Conservation (phyloP, 768 basidiomycete species). For the Collybiopsis luxurians region DNA sequence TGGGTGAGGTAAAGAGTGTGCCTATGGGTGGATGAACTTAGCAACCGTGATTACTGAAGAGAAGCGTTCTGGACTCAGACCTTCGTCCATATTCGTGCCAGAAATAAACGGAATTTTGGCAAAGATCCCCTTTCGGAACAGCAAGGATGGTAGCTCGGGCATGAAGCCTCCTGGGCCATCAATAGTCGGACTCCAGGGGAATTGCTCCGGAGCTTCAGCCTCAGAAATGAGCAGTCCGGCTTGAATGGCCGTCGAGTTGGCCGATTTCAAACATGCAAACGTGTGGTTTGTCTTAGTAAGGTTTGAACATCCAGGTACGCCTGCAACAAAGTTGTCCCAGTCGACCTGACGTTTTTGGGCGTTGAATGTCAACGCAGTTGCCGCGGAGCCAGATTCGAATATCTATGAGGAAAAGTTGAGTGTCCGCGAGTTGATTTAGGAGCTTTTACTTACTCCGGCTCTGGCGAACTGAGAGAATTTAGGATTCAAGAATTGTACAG, state of each 20-base stretch:
- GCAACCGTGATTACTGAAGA: background rate
- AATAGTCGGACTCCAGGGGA: slow-evolving; percentile 35
- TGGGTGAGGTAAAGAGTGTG: slow-evolving; percentile 24
- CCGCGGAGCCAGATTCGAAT: slow-evolving; percentile 26
- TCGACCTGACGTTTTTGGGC: slow-evolving; percentile 13
- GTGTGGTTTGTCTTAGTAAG: slow-evolving; percentile 24
- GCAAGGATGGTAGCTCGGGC: slow-evolving; percentile 36
- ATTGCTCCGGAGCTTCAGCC: slow-evolving; percentile 16
- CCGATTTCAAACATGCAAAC: slow-evolving; percentile 21
- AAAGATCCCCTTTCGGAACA: slow-evolving; percentile 27
- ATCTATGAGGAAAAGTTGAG: slow-evolving; percentile 18
- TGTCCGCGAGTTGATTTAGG: background rate
- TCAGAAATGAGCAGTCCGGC: slow-evolving; percentile 22
- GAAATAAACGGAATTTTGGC: slow-evolving; percentile 39
- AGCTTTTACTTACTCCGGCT: slow-evolving; percentile 13
- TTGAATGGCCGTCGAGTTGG: slow-evolving; percentile 26
- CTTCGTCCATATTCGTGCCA: slow-evolving; percentile 46
- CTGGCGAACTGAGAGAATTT: slow-evolving; percentile 13
- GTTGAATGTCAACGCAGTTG: slow-evolving; percentile 17
- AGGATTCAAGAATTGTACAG: slow-evolving; percentile 37
- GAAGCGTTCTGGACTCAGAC: slow-evolving; percentile 15
- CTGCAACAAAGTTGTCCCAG: slow-evolving; percentile 14
- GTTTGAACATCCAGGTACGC: slow-evolving; percentile 30
- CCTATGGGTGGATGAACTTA: slow-evolving; percentile 18
- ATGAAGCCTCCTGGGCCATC: slow-evolving; percentile 38